Conservation (phyloP, 495 filamentous ascomycete genomes). For the Xylaria cubensis region DNA sequence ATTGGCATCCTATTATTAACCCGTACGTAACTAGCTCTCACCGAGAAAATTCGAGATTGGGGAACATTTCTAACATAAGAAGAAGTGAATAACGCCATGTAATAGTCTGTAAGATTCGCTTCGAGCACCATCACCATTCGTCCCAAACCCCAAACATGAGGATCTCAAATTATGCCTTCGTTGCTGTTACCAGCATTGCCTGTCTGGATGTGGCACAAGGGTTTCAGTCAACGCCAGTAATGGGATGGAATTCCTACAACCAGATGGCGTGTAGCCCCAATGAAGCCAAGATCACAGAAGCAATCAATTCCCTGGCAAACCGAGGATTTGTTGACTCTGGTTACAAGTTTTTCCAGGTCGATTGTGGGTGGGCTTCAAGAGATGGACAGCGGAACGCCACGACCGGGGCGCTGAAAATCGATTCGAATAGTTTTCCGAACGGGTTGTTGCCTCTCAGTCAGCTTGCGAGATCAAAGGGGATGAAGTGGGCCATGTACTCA, state of each 20-base stretch:
- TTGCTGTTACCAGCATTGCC: not conserved
- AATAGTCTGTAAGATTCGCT: not conserved
- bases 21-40: not conserved
- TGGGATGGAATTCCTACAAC: conserved; percentile 20
- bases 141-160: not conserved
- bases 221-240: conserved; percentile 20
- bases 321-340: conserved; percentile 18
- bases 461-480: conserved; percentile 14
- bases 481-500: conserved; percentile 22
- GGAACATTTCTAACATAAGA: not conserved
- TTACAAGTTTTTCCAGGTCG: conserved; percentile 15
- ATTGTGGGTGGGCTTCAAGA: conserved; percentile 19
- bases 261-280: conserved; percentile 16
- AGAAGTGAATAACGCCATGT: not conserved
- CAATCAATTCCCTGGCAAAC: conserved; percentile 6
- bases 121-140: not conserved
- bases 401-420: conserved; percentile 18
- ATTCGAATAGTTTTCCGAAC: conserved; percentile 7
- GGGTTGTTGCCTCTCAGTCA: conserved; percentile 10
- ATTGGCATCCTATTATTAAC: not conserved
- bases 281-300: not conserved
- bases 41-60: not conserved
- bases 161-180: not conserved
- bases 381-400: conserved; percentile 17
- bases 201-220: not conserved